Base-by-base conservation (phyloP, 1,284 basidiomycete species). In the Cystobasidium sp. region DNA sequence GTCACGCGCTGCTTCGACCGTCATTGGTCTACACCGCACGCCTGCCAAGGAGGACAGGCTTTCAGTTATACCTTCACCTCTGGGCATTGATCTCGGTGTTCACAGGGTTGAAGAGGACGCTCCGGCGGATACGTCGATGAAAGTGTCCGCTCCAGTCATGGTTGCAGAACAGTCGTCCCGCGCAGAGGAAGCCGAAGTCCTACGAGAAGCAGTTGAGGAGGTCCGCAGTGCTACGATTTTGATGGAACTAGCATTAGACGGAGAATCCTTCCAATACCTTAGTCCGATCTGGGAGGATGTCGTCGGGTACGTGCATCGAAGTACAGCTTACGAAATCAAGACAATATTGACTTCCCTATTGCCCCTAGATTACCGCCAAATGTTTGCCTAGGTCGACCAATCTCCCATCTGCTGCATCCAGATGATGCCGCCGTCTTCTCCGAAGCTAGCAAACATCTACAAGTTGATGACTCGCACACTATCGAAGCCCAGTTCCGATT, bases 161-260 rank as follows among this genome's bases (percentile, higher is more conserved):
- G 68, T 59, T 14, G 20, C 56, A 12, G 62, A 55, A 16, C 59
- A 71, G 18, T 63, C 74, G 5, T 63, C 73, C 53, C 62, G 68
- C 69, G 53, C 75, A 43, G 49, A 90, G 91, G 70, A 73, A 16
- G 91, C 91, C 0, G 93, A 96, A 80, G 89, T 92, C 39, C 83
- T 97, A 41, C 88, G 90, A 41, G 84, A 92, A 43, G 90, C 94
- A 78, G 94, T 93, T 1, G 94, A 98, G 82, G 92, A 91, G 6
- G 93, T 93, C 16, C 92, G 95, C 83, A 93, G 90, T 80, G 91
- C 93, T 82, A 97, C 96, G 79, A 93, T 97, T 68, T 92, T 99
- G 43, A 88, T 99, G 86, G 97, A 99, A 82, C 88, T 99, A 37
- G 91, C 90, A 81, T 85, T 98, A 76, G 93, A 97, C 81, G 94